These are phyloP conservation scores for Colletotrichum sublineola DNA, from an alignment of 2,329 filamentous ascomycete species.

Conservation along the genomic window DNA sequence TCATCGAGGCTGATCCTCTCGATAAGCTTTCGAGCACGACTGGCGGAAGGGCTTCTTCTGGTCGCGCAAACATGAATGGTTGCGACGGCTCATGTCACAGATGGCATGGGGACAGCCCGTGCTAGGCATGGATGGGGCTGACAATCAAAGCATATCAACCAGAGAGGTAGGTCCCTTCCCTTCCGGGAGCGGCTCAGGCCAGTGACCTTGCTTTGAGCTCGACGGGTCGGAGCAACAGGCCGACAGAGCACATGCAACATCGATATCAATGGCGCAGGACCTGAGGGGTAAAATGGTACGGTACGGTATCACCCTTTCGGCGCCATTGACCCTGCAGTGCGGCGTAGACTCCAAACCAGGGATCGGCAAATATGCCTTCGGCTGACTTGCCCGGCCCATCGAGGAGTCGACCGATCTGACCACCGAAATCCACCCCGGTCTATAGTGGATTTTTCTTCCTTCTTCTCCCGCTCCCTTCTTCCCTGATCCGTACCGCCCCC, in stretches of 20 bases:
- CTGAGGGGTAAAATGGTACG: not conserved
- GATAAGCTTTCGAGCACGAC: conserved; percentile 38
- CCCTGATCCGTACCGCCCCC: not conserved
- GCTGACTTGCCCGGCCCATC: conserved; percentile 10
- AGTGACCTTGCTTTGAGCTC: conserved; percentile 12
- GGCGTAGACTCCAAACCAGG: not conserved
- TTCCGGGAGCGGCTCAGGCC: conserved; percentile 9
- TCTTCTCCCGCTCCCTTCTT: not conserved
- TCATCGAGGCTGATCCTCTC: conserved; percentile 28
- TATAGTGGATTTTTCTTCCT: not conserved
- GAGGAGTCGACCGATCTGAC: conserved; percentile 24
- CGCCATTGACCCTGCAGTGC: not conserved
- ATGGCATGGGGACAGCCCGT: conserved; percentile 33
- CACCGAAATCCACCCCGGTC: conserved; percentile 17
- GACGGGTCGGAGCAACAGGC: conserved; percentile 34
- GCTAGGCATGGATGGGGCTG: conserved; percentile 31
- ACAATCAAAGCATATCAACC: conserved; percentile 19
- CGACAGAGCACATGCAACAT: conserved; percentile 22
- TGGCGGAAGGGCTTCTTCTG: conserved; percentile 23
- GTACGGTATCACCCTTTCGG: conserved; percentile 5
- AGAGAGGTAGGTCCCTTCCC: conserved; percentile 18
- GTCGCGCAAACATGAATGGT: conserved; percentile 35
- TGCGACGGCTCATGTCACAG: conserved; percentile 42
- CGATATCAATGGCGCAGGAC: not conserved
- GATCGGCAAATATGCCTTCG: conserved; percentile 9